These are phyloP conservation scores for Penicillium subrubescens DNA, from an alignment of 495 filamentous ascomycete genomes.

Conservation along the genomic window DNA sequence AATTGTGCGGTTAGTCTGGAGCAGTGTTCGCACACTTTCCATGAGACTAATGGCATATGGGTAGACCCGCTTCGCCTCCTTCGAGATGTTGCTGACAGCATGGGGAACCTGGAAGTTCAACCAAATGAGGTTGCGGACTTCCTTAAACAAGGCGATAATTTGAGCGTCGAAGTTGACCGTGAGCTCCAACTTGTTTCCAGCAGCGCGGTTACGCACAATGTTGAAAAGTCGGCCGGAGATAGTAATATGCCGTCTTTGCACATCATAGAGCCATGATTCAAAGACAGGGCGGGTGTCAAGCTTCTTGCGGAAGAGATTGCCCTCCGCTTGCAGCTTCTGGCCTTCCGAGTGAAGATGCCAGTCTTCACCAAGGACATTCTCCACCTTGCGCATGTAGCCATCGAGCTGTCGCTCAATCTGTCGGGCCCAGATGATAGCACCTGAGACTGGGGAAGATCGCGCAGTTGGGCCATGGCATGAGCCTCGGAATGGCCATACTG, in stretches of 20 bases:
- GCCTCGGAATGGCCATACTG: constrained; percentile 98
- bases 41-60: constrained; percentile 97
- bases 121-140: constrained; percentile 96
- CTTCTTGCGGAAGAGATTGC: constrained; percentile 91
- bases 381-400: constrained; percentile 96
- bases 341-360: constrained; percentile 95
- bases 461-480: constrained; percentile 94
- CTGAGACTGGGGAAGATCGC: constrained; percentile 95
- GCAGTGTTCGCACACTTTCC: constrained; percentile 90
- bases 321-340: constrained; percentile 86
- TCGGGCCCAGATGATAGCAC: constrained; percentile 93
- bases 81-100: constrained; percentile 89
- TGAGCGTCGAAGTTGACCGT: constrained; percentile 96
- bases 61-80: constrained; percentile 95
- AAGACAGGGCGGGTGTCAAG: constrained; percentile 91
- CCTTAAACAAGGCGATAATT: constrained; percentile 96
- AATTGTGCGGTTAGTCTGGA: constrained; percentile 84
- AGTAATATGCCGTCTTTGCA: constrained; percentile 79
- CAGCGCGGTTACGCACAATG: constrained; percentile 81
- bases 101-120: constrained; percentile 91
- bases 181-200: constrained; percentile 83
- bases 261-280: constrained; percentile 91
- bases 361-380: constrained; percentile 88
- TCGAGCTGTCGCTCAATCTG: constrained; percentile 96
- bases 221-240: constrained; percentile 91